phyloP scores from a whole-genome alignment of 345 rosid species.

The Orychophragmus violaceus region DNA sequence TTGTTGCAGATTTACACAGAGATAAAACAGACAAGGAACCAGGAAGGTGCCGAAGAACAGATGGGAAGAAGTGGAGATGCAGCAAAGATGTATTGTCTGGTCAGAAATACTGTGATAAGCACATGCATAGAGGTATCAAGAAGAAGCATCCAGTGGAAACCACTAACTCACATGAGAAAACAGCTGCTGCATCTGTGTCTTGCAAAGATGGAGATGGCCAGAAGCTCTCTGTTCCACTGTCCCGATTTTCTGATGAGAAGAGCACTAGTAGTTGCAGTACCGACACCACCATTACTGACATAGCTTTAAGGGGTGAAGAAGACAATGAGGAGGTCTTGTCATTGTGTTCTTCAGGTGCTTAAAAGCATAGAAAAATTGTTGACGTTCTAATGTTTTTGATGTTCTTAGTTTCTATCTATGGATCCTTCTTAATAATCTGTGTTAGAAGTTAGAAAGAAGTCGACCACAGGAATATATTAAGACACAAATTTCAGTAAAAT shows the following conservation, averaged over 20 bases:
- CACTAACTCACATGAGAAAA: slow-evolving; percentile 11
- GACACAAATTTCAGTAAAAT: neutral
- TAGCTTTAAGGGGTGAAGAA: slow-evolving; percentile 25
- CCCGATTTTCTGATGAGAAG: slow-evolving; percentile 22
- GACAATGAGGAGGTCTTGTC: slow-evolving; percentile 24
- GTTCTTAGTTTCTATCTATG: neutral
- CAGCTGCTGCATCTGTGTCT: neutral
- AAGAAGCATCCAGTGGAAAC: slow-evolving; percentile 12
- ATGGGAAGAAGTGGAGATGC: slow-evolving; percentile 82
- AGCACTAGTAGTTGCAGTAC: slow-evolving; percentile 41
- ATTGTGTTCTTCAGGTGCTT: slow-evolving; percentile 29
- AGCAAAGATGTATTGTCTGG: slow-evolving; percentile 41
- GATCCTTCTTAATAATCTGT: slow-evolving; percentile 4
- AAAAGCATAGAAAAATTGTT: slow-evolving; percentile 17
- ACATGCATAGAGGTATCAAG: slow-evolving; percentile 70
- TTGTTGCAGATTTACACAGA: slow-evolving; percentile 24
- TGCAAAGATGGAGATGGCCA: slow-evolving; percentile 12
- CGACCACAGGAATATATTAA: neutral
- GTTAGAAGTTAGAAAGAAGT: neutral
- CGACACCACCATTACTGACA: slow-evolving; percentile 51
- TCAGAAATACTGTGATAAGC: slow-evolving; percentile 59
- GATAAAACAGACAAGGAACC: slow-evolving; percentile 35
- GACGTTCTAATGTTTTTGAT: neutral
- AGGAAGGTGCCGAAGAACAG: slow-evolving; percentile 74
- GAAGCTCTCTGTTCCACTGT: slow-evolving; percentile 32